Conservation (phyloP, 352 stramenopile species). For the Phytophthora foliorum region DNA sequence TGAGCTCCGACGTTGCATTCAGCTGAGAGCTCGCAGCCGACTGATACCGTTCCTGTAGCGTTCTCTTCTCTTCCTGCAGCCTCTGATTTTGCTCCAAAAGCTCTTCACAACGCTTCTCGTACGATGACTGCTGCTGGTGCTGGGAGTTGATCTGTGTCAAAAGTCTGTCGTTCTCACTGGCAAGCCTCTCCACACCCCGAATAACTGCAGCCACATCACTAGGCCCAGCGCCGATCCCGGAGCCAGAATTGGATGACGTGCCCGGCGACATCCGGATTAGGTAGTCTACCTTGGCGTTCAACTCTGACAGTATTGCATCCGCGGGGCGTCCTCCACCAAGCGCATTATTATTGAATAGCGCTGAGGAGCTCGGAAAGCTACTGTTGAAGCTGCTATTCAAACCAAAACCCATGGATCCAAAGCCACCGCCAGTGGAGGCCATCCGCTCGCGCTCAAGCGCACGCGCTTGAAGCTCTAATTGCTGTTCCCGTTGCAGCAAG, state of each 20-base stretch:
- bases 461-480: conserved; percentile 62
- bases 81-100: conserved; percentile 67
- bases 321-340: conserved; percentile 49
- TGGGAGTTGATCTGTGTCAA: conserved; percentile 84
- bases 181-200: conserved; percentile 78
- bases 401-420: conserved; percentile 38
- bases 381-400: conserved; percentile 30
- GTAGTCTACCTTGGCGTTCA: conserved; percentile 84
- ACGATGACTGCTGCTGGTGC: conserved; percentile 75
- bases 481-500: conserved; percentile 58
- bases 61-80: conserved; percentile 73
- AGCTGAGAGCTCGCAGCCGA: conserved; percentile 61
- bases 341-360: conserved; percentile 40
- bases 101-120: conserved; percentile 79
- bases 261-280: conserved; percentile 72
- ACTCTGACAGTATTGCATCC: conserved; percentile 61
- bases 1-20: conserved; percentile 62
- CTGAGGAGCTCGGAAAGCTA: conserved; percentile 37
- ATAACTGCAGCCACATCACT: conserved; percentile 72
- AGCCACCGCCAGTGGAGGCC: conserved; percentile 26
- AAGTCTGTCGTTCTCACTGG: conserved; percentile 77
- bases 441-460: conserved; percentile 53
- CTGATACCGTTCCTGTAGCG: conserved; percentile 71
- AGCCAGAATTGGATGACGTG: conserved; percentile 25
- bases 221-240: conserved; percentile 37